phyloP scores from a whole-genome alignment of 768 basidiomycete species.

The Fomitopsis serialis region DNA sequence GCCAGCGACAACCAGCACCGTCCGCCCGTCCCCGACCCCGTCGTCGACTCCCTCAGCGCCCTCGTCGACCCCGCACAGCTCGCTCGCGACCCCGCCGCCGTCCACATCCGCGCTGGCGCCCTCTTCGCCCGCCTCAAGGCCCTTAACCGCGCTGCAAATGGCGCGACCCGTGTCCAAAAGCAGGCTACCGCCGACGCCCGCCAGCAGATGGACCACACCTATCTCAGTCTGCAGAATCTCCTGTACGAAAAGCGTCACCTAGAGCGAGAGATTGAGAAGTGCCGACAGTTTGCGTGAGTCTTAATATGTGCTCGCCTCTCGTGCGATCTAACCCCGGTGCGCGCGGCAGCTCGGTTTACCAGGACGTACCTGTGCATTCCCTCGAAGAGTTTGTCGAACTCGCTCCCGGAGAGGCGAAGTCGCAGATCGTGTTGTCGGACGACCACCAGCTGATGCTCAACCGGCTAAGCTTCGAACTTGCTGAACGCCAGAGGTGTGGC shows the following conservation, averaged over 20 bases:
- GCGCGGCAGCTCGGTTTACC: slow-evolving; percentile 69
- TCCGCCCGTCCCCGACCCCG: slow-evolving; percentile 39
- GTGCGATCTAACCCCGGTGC: background rate
- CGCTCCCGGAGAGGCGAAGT: slow-evolving; percentile 65
- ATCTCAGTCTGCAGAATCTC: slow-evolving; percentile 81
- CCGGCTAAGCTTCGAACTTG: slow-evolving; percentile 80
- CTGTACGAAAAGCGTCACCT: slow-evolving; percentile 87
- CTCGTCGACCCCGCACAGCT: slow-evolving; percentile 46
- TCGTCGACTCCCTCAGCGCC: slow-evolving; percentile 59
- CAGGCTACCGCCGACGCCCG: slow-evolving; percentile 68
- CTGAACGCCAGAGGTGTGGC: slow-evolving; percentile 78
- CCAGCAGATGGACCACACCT: slow-evolving; percentile 86
- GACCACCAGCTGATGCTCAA: slow-evolving; percentile 86
- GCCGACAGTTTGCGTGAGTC: slow-evolving; percentile 84
- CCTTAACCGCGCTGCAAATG: slow-evolving; percentile 70
- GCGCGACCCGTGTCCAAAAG: slow-evolving; percentile 65
- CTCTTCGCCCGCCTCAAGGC: slow-evolving; percentile 78
- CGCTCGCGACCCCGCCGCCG: slow-evolving; percentile 40
- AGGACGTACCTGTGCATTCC: slow-evolving; percentile 74
- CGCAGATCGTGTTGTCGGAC: slow-evolving; percentile 55
- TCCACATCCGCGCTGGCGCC: slow-evolving; percentile 66
- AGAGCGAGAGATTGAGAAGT: slow-evolving; percentile 89
- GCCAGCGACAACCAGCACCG: slow-evolving; percentile 24
- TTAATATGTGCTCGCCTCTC: background rate
- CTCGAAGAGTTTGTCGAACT: slow-evolving; percentile 62